phyloP scores from a whole-genome alignment of 2,329 filamentous ascomycete species.

The Fusarium coicis region DNA sequence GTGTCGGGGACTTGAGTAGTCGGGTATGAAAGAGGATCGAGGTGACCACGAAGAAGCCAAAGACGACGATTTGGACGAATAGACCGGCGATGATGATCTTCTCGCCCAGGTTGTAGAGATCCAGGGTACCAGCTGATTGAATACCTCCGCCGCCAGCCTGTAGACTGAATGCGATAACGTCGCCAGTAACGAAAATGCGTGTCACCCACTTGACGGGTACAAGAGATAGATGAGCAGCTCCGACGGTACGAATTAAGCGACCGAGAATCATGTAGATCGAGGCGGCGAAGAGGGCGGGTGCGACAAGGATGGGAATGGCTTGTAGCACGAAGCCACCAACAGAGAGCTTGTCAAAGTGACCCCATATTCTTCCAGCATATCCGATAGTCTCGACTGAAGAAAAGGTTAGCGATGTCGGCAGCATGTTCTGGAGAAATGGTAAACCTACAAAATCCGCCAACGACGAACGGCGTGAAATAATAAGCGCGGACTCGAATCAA shows the following conservation, averaged over 20 bases:
- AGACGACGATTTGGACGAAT: background rate
- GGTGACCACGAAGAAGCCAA: conserved; percentile 12
- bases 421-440: fast-evolving
- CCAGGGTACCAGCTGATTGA: background rate
- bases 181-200: conserved; percentile 3
- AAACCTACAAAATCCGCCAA: background rate
- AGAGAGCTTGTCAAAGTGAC: background rate
- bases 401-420: background rate
- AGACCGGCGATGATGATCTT: conserved; percentile 13
- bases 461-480: conserved; percentile 4
- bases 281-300: conserved; percentile 8
- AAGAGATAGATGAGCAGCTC: background rate
- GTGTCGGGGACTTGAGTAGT: background rate
- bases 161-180: background rate
- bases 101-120: conserved; percentile 1
- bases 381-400: conserved; percentile 1
- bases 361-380: conserved; percentile 15
- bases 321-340: conserved; percentile 6
- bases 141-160: conserved; percentile 11
- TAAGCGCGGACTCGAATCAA: background rate
- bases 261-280: conserved; percentile 25
- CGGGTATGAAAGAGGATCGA: conserved; percentile 10
- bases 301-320: conserved; percentile 19
- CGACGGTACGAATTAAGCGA: conserved; percentile 8
- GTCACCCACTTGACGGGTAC: conserved; percentile 17